Base-by-base conservation (phyloP, 371 early-diverging fungal genomes). In the Catenaria anguillulae region DNA sequence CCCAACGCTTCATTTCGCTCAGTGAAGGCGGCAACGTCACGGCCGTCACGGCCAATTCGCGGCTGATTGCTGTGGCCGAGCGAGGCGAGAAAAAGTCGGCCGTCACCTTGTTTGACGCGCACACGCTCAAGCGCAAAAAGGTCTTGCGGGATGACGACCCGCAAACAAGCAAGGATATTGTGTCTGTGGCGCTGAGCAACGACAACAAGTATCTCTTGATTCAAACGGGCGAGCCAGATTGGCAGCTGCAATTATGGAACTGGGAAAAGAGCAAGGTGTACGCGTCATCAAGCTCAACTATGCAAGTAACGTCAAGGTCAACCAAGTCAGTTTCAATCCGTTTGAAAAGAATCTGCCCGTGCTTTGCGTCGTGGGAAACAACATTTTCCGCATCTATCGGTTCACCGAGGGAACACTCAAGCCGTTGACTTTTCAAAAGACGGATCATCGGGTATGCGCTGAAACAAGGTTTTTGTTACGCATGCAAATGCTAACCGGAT, bases 1-100 rank as follows among this genome's bases (percentile, higher is more conserved):
- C 62, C 17, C 79, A 79, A 63, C 61, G 65, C 56, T 79, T 79
- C 69, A 75, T 79, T 48, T 72, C 75, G 31, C 68, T 74, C 5
- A 59, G 68, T 23, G 79, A 75, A 29, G 67, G 68, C 61, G 66
- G 73, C 60, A 70, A 69, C 33, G 73, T 77, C 40, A 70, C 75
- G 1, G 70, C 71, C 21, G 61, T 79, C 63, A 56, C 70, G 21
- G 65, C 73, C 0, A 66, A 70, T 8, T 50, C 67, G 29, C 67
- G 75, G 36, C 71, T 69, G 60, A 61, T 72, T 26, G 79, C 77
- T 4, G 68, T 79, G 46, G 77, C 71, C 12, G 79, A 79, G 24
- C 19, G 24, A 54, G 54, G 76, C 24, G 63, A 68, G 21, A 68
- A 72, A 29, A 67, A 62, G 56, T 69, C 74, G 2, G 23, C 60